phyloP scores from a whole-genome alignment of 176 grass and related monocot genomes.

The Eleusine coracana region DNA sequence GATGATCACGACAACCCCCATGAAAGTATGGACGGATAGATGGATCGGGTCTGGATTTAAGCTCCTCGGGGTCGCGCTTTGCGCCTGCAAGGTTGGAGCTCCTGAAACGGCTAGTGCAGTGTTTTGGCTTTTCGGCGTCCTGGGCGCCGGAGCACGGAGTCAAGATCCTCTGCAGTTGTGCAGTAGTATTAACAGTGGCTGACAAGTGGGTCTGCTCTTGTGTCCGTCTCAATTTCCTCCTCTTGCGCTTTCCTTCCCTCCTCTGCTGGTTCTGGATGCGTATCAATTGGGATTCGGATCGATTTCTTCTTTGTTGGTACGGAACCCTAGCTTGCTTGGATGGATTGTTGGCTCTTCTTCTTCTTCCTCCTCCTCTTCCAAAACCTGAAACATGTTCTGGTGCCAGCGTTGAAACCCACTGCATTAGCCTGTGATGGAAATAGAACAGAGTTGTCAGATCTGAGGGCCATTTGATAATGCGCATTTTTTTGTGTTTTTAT shows the following conservation, averaged over 20 bases:
- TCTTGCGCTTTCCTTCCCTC: not conserved
- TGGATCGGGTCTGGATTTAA: slow-evolving; percentile 27
- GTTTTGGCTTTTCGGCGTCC: slow-evolving; percentile 33
- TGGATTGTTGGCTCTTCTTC: not conserved
- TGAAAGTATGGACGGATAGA: slow-evolving; percentile 24
- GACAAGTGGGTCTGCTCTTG: not conserved
- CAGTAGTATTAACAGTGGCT: not conserved
- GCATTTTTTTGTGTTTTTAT: not conserved
- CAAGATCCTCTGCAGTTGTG: too few species aligned
- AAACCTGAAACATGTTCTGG: not conserved
- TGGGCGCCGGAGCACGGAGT: slow-evolving; percentile 25
- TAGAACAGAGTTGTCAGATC: not conserved
- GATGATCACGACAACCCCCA: not conserved
- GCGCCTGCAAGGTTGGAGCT: slow-evolving; percentile 11
- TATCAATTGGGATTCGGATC: too few species aligned
- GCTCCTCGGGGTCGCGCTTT: not conserved
- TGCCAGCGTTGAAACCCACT: slow-evolving; percentile 36
- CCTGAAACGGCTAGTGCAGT: slow-evolving; percentile 36
- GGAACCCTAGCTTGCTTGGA: too few species aligned
- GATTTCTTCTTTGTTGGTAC: too few species aligned
- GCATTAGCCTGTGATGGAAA: slow-evolving; percentile 30
- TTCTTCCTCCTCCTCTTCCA: not conserved
- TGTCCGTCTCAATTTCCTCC: not conserved
- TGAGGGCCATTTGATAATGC: slow-evolving; percentile 15
- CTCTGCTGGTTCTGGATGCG: too few species aligned